phyloP scores from a whole-genome alignment of 1,284 basidiomycete genomes.

The Ceratobasidium sp. region DNA sequence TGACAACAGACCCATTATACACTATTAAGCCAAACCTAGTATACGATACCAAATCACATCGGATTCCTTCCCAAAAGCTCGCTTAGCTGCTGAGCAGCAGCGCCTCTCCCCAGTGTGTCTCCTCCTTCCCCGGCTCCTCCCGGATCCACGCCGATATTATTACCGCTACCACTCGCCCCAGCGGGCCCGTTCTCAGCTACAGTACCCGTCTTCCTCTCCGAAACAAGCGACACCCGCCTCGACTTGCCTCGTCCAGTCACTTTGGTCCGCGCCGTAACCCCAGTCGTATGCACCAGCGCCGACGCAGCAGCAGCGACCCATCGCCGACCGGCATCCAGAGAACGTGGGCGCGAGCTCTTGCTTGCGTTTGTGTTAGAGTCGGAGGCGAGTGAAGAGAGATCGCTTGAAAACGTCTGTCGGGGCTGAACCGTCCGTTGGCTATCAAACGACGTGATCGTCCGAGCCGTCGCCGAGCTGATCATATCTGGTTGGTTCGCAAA shows the following conservation, averaged over 20 bases:
- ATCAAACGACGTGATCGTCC: slow-evolving; percentile 24
- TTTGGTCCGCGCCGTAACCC: slow-evolving; percentile 33
- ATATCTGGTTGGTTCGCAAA: not conserved
- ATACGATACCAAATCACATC: not conserved
- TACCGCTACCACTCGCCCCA: slow-evolving; percentile 3
- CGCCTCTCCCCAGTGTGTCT: slow-evolving; percentile 50
- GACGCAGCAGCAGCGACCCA: slow-evolving; percentile 17
- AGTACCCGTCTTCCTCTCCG: slow-evolving; percentile 56
- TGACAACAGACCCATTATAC: too few species aligned
- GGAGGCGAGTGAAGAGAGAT: slow-evolving; percentile 11
- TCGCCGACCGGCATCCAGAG: slow-evolving; percentile 25
- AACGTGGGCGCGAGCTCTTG: slow-evolving; percentile 31
- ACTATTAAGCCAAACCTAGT: too few species aligned
- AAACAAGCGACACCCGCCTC: slow-evolving; percentile 67
- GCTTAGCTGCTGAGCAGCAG: slow-evolving; percentile 55
- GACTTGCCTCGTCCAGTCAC: slow-evolving; percentile 27
- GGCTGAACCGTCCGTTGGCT: slow-evolving; percentile 37
- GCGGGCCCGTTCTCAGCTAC: slow-evolving; percentile 2
- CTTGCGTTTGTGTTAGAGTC: not conserved
- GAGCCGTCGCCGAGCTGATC: slow-evolving; percentile 9
- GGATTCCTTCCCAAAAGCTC: slow-evolving; percentile 55
- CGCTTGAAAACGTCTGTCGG: not conserved
- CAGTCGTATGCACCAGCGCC: slow-evolving; percentile 27
- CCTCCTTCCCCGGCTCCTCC: slow-evolving; percentile 43
- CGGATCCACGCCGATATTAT: slow-evolving; percentile 27